These are phyloP conservation scores for Colletotrichum shisoi DNA, from an alignment of 2,329 filamentous ascomycete genomes.

Conservation along the genomic window DNA sequence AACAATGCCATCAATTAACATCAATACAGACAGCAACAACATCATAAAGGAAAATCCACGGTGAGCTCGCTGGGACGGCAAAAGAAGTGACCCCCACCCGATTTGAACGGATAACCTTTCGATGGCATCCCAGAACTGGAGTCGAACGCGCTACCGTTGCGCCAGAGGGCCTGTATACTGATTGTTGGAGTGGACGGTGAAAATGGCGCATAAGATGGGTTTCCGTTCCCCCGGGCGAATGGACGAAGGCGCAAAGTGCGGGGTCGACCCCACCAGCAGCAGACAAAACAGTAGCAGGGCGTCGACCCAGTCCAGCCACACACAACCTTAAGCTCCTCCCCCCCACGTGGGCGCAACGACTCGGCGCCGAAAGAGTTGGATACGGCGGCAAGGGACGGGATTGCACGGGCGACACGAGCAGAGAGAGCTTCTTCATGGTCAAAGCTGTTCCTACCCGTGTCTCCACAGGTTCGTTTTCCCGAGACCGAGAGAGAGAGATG, in stretches of 20 bases:
- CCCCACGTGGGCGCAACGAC: conserved; percentile 19
- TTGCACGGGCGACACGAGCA: no score
- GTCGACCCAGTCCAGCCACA: conserved; percentile 1
- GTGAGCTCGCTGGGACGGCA: neutral
- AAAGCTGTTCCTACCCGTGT: neutral
- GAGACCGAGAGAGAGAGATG: no score
- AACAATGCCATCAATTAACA: neutral
- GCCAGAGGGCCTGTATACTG: conserved; percentile 21
- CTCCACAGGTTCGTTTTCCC: neutral
- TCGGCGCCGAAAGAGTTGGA: conserved; percentile 14
- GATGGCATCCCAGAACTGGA: conserved; percentile 15
- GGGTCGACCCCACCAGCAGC: neutral
- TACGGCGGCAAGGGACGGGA: neutral
- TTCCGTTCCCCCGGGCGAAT: rapidly evolving
- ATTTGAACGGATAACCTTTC: conserved; percentile 40
- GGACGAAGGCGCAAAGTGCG: neutral
- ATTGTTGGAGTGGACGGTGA: rapidly evolving
- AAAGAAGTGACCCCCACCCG: conserved; percentile 33
- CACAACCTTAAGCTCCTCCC: conserved; percentile 20
- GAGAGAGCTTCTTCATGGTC: no score
- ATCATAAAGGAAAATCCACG: neutral
- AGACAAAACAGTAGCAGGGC: neutral
- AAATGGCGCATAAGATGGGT: neutral
- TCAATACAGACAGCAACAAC: neutral
- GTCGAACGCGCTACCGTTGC: conserved; percentile 39